Conservation (phyloP, 768 basidiomycete species). For the Cyclocybe cylindracea region DNA sequence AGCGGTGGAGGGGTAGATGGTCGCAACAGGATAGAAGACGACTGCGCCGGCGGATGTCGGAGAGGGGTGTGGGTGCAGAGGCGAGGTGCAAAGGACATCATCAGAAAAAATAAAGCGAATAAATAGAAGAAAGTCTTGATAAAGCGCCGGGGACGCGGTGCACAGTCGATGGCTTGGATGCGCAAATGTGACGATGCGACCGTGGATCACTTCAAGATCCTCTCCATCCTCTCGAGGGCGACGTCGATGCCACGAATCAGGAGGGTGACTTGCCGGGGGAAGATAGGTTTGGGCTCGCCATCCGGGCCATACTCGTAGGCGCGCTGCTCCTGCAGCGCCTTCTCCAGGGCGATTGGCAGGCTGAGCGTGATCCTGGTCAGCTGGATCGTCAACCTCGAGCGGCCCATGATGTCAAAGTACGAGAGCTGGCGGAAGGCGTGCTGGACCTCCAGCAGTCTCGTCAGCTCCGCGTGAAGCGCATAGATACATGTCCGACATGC, state of each 20-base stretch:
- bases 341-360: slow-evolving; percentile 74
- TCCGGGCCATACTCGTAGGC: slow-evolving; percentile 15
- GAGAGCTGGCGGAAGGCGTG: slow-evolving; percentile 72
- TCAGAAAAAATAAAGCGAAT: background rate
- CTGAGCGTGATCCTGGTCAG: slow-evolving; percentile 76
- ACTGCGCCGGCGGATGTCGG: too few relatives aligned
- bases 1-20: too few relatives aligned
- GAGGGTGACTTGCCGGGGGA: slow-evolving; percentile 59
- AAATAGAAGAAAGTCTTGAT: background rate
- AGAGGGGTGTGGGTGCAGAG: background rate
- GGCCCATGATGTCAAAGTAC: slow-evolving; percentile 76
- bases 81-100: background rate
- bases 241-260: slow-evolving; percentile 64
- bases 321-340: slow-evolving; percentile 56
- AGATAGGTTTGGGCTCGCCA: slow-evolving; percentile 29
- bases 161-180: background rate
- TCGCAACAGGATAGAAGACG: too few relatives aligned
- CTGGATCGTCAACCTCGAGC: slow-evolving; percentile 74
- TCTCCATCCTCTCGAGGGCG: slow-evolving; percentile 69
- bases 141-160: background rate
- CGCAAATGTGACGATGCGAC: background rate
- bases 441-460: slow-evolving; percentile 82
- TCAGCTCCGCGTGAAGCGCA: slow-evolving; percentile 69
- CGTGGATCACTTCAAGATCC: slow-evolving; percentile 37
- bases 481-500: slow-evolving; percentile 78